Evolutionary conservation across 306 rosid genomes (phyloP), one percentile per base, ranked within the genome.

Genomic region (Biancaea sappan): DNA sequence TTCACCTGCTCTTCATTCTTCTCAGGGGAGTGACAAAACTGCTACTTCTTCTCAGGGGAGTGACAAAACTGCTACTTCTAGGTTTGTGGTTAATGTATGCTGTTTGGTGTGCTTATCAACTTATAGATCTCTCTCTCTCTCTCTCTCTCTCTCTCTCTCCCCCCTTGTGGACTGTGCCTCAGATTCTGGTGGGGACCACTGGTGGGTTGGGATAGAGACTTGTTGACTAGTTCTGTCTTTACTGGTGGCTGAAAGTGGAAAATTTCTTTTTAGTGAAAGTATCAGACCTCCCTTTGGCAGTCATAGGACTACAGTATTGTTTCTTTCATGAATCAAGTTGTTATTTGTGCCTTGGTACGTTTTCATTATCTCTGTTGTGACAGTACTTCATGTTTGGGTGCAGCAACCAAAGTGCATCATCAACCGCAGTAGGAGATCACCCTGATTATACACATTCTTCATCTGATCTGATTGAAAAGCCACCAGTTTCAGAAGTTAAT

Each of bases 51-150:
- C 86, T 46, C 69, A 44, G 50, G 86, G 76, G 69, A 75, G 60
- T 14, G 80, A 52, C 3, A 79, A 86, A 82, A 41, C 80, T 72
- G 53, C 84, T 57, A 70, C 73, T 76, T 81, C 86, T 59, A 83
- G 97, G 97, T 92, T 80, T 83, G 93, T 86, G 74, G 75, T 80
- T 60, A 34, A 56, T 54, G 50, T 28, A 70, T 59, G 78, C 54
- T 11, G 1, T 70, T 47, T 70, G 41, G 13, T 44, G 54, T 53
- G 60, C 51, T 37, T 21, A 43, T 40, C 11, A 63, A 71, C 13
- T 22, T 41, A 18, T 22, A 13, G 7, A 53, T 24, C 28, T 15
- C 8, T 58, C 40, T 57, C 11, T 28, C 38, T 29, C 12, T 32
- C 21, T 57, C 7, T 12, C 59, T 7, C 5, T 11, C 31, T 13